phyloP scores from a whole-genome alignment of 768 basidiomycete genomes.

The Guyanaporus albipodus region DNA sequence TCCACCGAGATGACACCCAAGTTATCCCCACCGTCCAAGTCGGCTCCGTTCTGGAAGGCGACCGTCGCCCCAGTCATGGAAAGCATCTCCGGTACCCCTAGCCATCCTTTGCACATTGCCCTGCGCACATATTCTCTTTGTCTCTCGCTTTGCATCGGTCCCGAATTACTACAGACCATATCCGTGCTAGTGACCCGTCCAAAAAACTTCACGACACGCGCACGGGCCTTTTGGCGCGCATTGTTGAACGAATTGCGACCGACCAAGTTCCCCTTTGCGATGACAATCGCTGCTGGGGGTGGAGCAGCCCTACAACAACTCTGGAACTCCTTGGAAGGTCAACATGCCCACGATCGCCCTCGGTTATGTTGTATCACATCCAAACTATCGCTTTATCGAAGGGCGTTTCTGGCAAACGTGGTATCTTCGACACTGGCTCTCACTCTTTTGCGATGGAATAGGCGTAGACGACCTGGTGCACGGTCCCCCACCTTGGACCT shows the following conservation, averaged over 20 bases:
- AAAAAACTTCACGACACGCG: conserved; percentile 20
- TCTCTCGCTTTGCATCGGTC: conserved; percentile 63
- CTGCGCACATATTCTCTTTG: conserved; percentile 66
- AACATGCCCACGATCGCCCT: background rate
- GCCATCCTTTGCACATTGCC: conserved; percentile 55
- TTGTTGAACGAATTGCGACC: conserved; percentile 54
- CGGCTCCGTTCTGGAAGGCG: background rate
- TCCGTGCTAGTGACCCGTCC: conserved; percentile 30
- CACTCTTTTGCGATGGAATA: conserved; percentile 52
- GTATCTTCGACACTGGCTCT: conserved; percentile 57
- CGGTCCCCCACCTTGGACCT: conserved; percentile 62
- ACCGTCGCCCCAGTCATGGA: background rate
- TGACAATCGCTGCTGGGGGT: conserved; percentile 61
- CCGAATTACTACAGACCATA: conserved; percentile 54
- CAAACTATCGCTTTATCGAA: conserved; percentile 39
- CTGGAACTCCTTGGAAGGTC: conserved; percentile 32
- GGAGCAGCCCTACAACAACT: conserved; percentile 51
- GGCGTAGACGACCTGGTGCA: conserved; percentile 16
- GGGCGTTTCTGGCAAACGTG: conserved; percentile 55
- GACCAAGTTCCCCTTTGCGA: conserved; percentile 67
- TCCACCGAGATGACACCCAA: conserved; percentile 10
- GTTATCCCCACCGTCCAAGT: background rate
- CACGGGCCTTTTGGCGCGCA: conserved; percentile 27
- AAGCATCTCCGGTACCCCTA: conserved; percentile 31
- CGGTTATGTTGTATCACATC: conserved; percentile 7